These are phyloP conservation scores for Leccinum broughii DNA, from an alignment of 768 basidiomycete species.

Conservation along the genomic window DNA sequence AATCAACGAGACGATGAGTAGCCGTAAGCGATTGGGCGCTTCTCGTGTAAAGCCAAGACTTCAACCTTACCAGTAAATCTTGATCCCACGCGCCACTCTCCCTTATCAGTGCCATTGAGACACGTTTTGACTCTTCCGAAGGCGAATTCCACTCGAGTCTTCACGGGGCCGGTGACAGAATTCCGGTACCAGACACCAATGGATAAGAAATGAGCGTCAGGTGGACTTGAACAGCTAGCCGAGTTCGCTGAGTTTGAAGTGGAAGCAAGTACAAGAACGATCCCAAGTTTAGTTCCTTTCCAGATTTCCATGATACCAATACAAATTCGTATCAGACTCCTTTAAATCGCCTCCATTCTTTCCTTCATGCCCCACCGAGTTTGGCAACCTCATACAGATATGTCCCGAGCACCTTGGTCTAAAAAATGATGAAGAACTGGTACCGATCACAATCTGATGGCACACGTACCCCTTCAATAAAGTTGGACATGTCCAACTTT, in stretches of 20 bases:
- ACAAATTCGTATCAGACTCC: conserved; percentile 1
- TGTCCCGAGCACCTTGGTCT: conserved; percentile 36
- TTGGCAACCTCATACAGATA: conserved; percentile 34
- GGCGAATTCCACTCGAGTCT: not conserved
- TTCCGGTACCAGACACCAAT: not conserved
- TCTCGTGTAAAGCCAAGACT: not conserved
- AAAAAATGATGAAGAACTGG: conserved; percentile 4
- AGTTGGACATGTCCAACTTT: conserved; percentile 90
- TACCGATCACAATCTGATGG: not conserved
- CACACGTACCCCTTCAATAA: conserved; percentile 71
- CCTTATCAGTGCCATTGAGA: conserved; percentile 15
- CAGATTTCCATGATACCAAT: not conserved
- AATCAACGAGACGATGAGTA: not conserved
- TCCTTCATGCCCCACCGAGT: conserved; percentile 19
- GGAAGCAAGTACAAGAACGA: not conserved
- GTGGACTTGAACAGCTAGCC: not conserved
- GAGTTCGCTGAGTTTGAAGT: conserved; percentile 27
- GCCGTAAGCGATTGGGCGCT: conserved; percentile 18
- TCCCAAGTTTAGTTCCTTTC: not conserved
- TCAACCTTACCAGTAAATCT: conserved; percentile 15
- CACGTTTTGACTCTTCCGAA: conserved; percentile 1
- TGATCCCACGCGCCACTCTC: conserved; percentile 22
- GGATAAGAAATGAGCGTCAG: conserved; percentile 1
- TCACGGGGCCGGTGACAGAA: not conserved
- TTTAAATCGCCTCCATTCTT: not conserved